A percentile compares a stretch with the other conserved stretches of the same genome.
These are phyloP conservation scores for Paecilomyces formosus DNA, from an alignment of 2,329 filamentous ascomycete genomes.

Conservation along the genomic window DNA sequence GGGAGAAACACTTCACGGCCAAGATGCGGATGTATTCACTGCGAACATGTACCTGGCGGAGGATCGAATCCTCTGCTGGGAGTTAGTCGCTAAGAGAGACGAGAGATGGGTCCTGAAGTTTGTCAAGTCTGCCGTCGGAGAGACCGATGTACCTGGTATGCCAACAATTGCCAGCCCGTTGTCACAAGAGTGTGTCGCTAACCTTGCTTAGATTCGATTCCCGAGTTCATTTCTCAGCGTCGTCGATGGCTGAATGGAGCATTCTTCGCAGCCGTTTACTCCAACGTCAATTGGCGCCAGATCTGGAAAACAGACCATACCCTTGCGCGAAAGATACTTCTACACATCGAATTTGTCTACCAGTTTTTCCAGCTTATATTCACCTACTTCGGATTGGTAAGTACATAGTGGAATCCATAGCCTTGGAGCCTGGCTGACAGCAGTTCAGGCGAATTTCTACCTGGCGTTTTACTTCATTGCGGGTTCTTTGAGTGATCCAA, in stretches of 20 bases:
- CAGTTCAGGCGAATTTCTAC: slow-evolving; percentile 77
- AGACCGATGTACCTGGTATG: slow-evolving; percentile 91
- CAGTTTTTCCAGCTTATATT: slow-evolving; percentile 89
- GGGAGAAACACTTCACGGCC: slow-evolving; percentile 91
- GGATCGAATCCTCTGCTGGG: slow-evolving; percentile 97
- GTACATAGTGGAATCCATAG: slow-evolving; percentile 6
- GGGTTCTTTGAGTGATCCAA: slow-evolving; percentile 72
- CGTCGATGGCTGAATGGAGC: slow-evolving; percentile 96
- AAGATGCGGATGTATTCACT: slow-evolving; percentile 94
- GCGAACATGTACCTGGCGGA: slow-evolving; percentile 99
- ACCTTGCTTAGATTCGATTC: slow-evolving; percentile 63
- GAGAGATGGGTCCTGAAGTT: slow-evolving; percentile 98
- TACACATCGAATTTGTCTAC: slow-evolving; percentile 93
- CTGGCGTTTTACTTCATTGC: slow-evolving; percentile 98
- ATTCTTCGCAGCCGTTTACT: slow-evolving; percentile 98
- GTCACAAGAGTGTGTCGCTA: neutral
- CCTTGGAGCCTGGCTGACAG: slow-evolving; percentile 7
- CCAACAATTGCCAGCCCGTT: slow-evolving; percentile 18
- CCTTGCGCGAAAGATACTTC: slow-evolving; percentile 74
- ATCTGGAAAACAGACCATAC: slow-evolving; percentile 92
- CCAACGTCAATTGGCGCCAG: slow-evolving; percentile 87
- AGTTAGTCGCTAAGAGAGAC: slow-evolving; percentile 87
- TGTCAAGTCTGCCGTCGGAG: slow-evolving; percentile 90
- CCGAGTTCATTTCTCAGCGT: slow-evolving; percentile 95
- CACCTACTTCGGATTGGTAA: slow-evolving; percentile 84